A percentile compares a stretch with the other conserved stretches of the same genome.
These are phyloP conservation scores for Nymphaea colorata DNA, from an alignment of 164 flowering plant genomes.

Conservation along the genomic window DNA sequence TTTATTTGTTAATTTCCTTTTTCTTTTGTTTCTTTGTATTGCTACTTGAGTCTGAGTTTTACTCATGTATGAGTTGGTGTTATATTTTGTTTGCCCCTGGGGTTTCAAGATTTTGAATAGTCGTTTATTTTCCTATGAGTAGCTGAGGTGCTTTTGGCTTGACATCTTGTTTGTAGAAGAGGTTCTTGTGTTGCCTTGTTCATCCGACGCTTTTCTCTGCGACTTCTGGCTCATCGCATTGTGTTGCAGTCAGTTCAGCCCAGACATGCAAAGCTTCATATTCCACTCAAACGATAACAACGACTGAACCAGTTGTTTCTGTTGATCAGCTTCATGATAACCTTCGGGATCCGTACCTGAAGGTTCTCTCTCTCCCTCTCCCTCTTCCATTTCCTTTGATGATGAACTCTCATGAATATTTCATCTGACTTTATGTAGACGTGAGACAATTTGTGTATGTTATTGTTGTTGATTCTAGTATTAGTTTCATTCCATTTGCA, in stretches of 20 bases:
- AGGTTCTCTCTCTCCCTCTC: conserved; percentile 31
- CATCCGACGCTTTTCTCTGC: conserved; percentile 12
- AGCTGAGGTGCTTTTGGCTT: not conserved
- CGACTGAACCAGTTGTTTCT: conserved; percentile 83
- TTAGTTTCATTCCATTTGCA: too few species aligned
- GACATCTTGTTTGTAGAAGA: conserved; percentile 34
- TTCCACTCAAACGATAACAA: conserved; percentile 36
- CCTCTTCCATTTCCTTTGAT: not conserved
- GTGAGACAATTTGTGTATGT: too few species aligned
- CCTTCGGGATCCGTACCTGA: conserved; percentile 63
- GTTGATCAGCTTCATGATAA: conserved; percentile 93
- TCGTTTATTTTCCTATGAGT: not conserved
- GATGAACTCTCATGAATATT: too few species aligned
- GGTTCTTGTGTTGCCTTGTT: conserved; percentile 14
- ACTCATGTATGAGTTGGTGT: not conserved
- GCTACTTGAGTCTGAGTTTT: not conserved
- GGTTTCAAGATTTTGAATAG: too few species aligned
- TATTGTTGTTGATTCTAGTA: too few species aligned
- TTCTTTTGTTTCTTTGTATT: not conserved
- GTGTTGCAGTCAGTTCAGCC: conserved; percentile 27
- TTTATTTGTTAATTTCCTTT: too few species aligned
- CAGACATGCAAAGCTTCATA: conserved; percentile 27
- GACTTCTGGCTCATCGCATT: conserved; percentile 12
- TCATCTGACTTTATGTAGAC: too few species aligned
- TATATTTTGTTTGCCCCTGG: too few species aligned